phyloP scores from a whole-genome alignment of 2,329 filamentous ascomycete species.

The Aspergillus alliaceus region DNA sequence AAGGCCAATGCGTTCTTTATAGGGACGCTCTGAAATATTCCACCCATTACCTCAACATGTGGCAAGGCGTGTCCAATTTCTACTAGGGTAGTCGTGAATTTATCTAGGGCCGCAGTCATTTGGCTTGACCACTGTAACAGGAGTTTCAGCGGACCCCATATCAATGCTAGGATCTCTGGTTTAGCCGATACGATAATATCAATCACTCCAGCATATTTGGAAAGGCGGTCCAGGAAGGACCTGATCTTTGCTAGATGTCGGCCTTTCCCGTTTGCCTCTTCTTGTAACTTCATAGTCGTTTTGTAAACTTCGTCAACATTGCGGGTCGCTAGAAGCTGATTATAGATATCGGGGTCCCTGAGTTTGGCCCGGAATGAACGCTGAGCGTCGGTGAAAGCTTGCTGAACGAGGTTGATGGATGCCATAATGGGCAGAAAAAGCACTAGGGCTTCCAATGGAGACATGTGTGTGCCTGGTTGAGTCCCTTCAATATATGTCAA shows the following conservation, averaged over 20 bases:
- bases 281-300: neutral
- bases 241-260: neutral
- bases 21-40: neutral
- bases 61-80: neutral
- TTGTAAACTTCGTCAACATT: constrained; percentile 1
- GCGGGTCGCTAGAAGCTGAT: neutral
- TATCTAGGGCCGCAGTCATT: neutral
- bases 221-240: constrained; percentile 1
- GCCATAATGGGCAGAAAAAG: neutral
- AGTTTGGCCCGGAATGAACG: neutral
- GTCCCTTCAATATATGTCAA: no score
- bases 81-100: neutral
- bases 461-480: no score
- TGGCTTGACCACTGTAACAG: neutral
- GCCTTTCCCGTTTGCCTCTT: neutral
- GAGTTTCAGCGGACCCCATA: constrained; percentile 6
- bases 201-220: neutral
- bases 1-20: constrained; percentile 20
- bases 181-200: neutral
- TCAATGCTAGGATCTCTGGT: neutral
- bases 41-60: neutral
- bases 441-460: no score
- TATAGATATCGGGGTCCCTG: neutral
- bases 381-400: neutral
- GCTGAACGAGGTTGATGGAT: neutral